Conservation (phyloP, 495 filamentous ascomycete genomes). For the Endocarpon pusillum region DNA sequence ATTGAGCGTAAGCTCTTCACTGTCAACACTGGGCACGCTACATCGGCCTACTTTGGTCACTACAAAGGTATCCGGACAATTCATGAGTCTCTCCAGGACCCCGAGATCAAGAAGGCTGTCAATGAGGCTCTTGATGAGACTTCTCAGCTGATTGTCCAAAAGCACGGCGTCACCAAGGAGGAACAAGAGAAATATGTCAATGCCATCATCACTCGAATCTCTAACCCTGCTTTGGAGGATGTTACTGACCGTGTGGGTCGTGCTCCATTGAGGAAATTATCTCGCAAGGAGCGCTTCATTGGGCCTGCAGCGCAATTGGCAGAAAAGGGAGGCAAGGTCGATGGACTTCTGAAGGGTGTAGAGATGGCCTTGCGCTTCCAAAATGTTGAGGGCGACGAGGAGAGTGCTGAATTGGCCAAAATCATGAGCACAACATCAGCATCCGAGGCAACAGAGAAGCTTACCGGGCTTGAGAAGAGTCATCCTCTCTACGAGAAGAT, state of each 20-base stretch:
- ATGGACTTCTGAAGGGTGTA: slow-evolving; percentile 53
- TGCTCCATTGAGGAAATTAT: slow-evolving; percentile 82
- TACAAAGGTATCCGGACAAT: slow-evolving; percentile 66
- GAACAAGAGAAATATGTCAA: slow-evolving; percentile 84
- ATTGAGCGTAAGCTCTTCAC: slow-evolving; percentile 99
- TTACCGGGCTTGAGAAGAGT: slow-evolving; percentile 53
- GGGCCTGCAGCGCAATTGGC: slow-evolving; percentile 75
- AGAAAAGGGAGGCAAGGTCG: slow-evolving; percentile 52
- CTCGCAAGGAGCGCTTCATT: slow-evolving; percentile 86
- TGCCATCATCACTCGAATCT: slow-evolving; percentile 81
- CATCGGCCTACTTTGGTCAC: slow-evolving; percentile 92
- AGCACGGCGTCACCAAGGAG: slow-evolving; percentile 58
- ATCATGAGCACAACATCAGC: slow-evolving; percentile 52
- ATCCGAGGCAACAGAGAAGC: slow-evolving; percentile 51
- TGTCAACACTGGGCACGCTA: slow-evolving; percentile 94
- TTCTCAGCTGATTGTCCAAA: slow-evolving; percentile 61
- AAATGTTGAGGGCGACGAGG: slow-evolving; percentile 74
- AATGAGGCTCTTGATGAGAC: slow-evolving; percentile 65
- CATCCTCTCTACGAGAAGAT: slow-evolving; percentile 61
- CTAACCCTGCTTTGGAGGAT: slow-evolving; percentile 88
- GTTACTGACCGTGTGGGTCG: slow-evolving; percentile 88
- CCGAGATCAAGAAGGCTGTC: slow-evolving; percentile 56
- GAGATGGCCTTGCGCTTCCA: slow-evolving; percentile 88
- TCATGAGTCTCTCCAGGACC: slow-evolving; percentile 59
- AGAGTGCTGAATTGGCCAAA: slow-evolving; percentile 66